A percentile compares a stretch with the other conserved stretches of the same genome.
These are phyloP conservation scores for Akanthomyces muscarius DNA, from an alignment of 2,329 filamentous ascomycete species.

Conservation along the genomic window DNA sequence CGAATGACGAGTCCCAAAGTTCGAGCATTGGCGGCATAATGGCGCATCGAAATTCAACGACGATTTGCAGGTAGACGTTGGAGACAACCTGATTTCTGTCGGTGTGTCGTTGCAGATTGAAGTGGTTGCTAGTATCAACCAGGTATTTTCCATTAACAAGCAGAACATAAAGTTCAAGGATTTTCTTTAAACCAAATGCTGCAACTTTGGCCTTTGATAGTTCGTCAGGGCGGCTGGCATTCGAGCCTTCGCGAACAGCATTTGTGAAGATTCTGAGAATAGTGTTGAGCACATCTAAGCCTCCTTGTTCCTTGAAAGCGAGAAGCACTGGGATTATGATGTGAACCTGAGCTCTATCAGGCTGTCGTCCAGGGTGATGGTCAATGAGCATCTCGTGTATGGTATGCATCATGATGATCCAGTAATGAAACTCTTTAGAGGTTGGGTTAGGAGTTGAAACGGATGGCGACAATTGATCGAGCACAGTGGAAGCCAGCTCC, in stretches of 20 bases:
- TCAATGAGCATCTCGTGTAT: conserved; percentile 78
- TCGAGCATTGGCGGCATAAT: conserved; percentile 71
- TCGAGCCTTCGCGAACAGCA: conserved; percentile 27
- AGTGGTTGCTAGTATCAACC: conserved; percentile 65
- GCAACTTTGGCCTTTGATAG: conserved; percentile 46
- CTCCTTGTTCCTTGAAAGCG: conserved; percentile 78
- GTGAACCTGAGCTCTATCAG: conserved; percentile 47
- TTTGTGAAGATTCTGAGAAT: conserved; percentile 64
- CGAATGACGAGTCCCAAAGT: conserved; percentile 80
- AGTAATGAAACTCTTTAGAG: conserved; percentile 69
- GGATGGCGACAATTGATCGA: conserved; percentile 59
- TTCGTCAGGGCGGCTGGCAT: conserved; percentile 43
- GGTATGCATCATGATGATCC: conserved; percentile 74
- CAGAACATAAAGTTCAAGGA: conserved; percentile 75
- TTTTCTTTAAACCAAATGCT: conserved; percentile 67
- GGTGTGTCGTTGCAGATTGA: conserved; percentile 39
- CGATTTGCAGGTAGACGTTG: conserved; percentile 62
- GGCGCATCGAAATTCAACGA: conserved; percentile 79
- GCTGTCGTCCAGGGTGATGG: conserved; percentile 45
- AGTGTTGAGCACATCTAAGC: conserved; percentile 68
- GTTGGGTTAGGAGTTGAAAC: conserved; percentile 43
- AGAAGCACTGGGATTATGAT: conserved; percentile 74
- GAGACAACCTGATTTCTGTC: conserved; percentile 40
- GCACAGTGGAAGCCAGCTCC: conserved; percentile 66
- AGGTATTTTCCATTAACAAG: conserved; percentile 76